Evolutionary conservation across 208 protist species (phyloP), one percentile per base, ranked within the genome.

Genomic region (Blechomonas ayalai): DNA sequence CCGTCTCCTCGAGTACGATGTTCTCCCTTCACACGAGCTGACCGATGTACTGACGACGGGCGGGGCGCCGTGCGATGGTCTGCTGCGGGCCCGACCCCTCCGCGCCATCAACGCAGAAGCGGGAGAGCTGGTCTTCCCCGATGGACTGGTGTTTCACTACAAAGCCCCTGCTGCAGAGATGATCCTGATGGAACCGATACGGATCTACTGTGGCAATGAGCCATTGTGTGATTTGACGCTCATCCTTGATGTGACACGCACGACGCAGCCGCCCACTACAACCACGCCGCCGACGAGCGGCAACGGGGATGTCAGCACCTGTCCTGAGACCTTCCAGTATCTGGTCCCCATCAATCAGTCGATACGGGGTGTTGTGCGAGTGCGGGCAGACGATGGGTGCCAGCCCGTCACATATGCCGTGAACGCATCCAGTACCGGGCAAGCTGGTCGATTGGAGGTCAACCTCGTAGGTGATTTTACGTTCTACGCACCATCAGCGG

Each of bases 391-490:
- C 16, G 6, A 27, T 3, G 40, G 46, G 27, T 86, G 77, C 46
- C 57, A 52, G 26, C 43, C 76, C 38, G 54, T 58, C 28, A 86
- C 77, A 9, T 87, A 76, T 57, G 53, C 41, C 6, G 38, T 65
- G 15, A 38, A 29, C 39, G 64, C 52, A 29, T 58, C 50, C 55
- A 60, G 23, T 26, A 33, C 44, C 46, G 31, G 39, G 39, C 52
- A 7, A 44, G 41, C 13, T 1, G 62, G 64, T 27, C 51, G 33
- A 22, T 52, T 90, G 37, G 51, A 41, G n/a, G 37, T 91, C 25
- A 91, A 91, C 52, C 41, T 87, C 40, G 50, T 84, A 3, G 82
- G 82, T 20, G 59, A 84, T 27, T 86, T 85, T 39, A 43, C 66
- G 25, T 91, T 86, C 59, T 36, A 52, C 12, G 67, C 82, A 1